A percentile compares a stretch with the other conserved stretches of the same genome.
Evolutionary conservation across 768 basidiomycete species (phyloP).

Genomic region (Filobasidium wieringae): DNA sequence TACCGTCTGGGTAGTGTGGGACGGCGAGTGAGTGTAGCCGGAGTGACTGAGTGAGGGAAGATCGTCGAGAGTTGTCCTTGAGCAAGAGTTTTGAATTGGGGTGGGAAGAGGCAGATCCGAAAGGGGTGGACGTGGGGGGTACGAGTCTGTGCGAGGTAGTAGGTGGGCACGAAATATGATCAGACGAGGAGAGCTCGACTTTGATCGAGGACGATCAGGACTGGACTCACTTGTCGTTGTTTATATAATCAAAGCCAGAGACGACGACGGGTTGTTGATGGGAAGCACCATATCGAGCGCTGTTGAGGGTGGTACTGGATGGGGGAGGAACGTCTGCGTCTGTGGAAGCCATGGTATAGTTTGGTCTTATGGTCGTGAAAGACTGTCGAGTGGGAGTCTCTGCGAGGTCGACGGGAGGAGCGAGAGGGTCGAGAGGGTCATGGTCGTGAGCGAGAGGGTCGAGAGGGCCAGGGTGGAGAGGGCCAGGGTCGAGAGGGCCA

Average conservation of each 20-base stretch:
- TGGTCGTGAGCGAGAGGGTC: not conserved
- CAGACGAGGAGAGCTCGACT: not conserved
- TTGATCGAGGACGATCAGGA: not conserved
- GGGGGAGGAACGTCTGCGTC: no score
- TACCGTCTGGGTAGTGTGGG: constrained; percentile 1
- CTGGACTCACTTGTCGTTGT: not conserved
- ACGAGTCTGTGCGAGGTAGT: not conserved
- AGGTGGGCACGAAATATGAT: not conserved
- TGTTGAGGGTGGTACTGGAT: no score
- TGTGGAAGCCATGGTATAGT: not conserved
- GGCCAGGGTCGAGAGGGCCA: not conserved
- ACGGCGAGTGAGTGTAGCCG: not conserved
- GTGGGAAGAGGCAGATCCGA: not conserved
- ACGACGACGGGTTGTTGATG: not conserved
- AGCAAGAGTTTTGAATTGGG: no score
- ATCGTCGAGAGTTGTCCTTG: constrained; percentile 1
- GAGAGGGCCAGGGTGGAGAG: not conserved
- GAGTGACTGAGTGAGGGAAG: constrained; percentile 13
- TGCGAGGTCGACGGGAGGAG: not conserved
- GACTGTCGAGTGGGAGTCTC: not conserved
- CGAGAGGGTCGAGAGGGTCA: not conserved
- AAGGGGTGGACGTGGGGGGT: not conserved
- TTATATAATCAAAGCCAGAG: not conserved
- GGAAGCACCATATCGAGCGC: not conserved
- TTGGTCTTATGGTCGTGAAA: not conserved